A percentile compares a stretch with the other conserved stretches of the same genome.
phyloP scores from a whole-genome alignment of 2,329 filamentous ascomycete genomes.

The Didymella segeticola region DNA sequence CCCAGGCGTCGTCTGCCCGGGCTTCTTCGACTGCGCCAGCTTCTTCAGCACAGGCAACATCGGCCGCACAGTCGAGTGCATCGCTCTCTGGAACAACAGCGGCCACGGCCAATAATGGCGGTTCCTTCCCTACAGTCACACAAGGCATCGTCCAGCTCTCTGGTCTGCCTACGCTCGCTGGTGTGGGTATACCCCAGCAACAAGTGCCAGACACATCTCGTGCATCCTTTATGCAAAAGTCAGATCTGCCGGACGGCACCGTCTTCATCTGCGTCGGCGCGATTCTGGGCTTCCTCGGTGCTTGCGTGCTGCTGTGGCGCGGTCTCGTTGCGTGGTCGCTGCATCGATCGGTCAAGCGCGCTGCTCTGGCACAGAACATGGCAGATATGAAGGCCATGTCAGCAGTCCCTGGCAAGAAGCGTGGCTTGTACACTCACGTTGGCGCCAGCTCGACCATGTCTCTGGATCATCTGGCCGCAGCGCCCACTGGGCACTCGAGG shows the following conservation, averaged over 20 bases:
- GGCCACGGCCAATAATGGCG: slow-evolving; percentile 16
- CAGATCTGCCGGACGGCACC: slow-evolving; percentile 84
- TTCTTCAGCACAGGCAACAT: slow-evolving; percentile 23
- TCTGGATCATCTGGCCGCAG: slow-evolving; percentile 57
- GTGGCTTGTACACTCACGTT: slow-evolving; percentile 52
- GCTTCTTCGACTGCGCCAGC: slow-evolving; percentile 27
- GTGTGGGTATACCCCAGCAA: slow-evolving; percentile 69
- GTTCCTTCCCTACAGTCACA: slow-evolving; percentile 18
- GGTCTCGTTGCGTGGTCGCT: slow-evolving; percentile 87
- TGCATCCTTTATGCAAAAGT: slow-evolving; percentile 92
- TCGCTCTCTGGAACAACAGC: slow-evolving; percentile 14
- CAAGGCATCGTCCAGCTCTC: slow-evolving; percentile 40
- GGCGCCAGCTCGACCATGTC: slow-evolving; percentile 62
- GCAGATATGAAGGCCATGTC: slow-evolving; percentile 73
- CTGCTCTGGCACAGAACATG: slow-evolving; percentile 75
- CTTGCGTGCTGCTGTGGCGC: slow-evolving; percentile 87
- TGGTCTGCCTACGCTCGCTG: slow-evolving; percentile 62
- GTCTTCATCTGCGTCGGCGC: slow-evolving; percentile 96
- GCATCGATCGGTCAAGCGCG: slow-evolving; percentile 86
- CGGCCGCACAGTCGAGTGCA: slow-evolving; percentile 25
- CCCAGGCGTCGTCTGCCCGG: slow-evolving; percentile 22
- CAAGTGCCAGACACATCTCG: slow-evolving; percentile 81
- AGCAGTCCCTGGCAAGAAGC: slow-evolving; percentile 46
- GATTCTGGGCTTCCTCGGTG: slow-evolving; percentile 80
- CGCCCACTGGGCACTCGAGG: slow-evolving; percentile 43